phyloP scores from a whole-genome alignment of 805 yeast genomes.

The Kuraishia molischiana region DNA sequence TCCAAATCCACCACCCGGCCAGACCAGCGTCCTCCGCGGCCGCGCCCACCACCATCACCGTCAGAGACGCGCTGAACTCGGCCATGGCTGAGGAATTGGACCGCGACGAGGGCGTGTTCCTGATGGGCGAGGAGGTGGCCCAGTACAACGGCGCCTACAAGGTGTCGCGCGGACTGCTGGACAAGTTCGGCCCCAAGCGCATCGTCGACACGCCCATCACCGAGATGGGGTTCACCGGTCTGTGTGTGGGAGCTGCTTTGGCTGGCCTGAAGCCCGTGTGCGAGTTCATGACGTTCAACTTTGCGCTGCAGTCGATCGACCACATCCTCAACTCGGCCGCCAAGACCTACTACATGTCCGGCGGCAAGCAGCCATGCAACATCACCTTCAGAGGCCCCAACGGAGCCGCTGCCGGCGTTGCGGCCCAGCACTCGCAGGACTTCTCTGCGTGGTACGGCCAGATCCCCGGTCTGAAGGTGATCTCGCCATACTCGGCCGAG shows the following conservation, averaged over 20 bases:
- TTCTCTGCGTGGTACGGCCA: conserved; percentile 97
- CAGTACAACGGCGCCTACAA: conserved; percentile 99
- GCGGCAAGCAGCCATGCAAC: conserved; percentile 96
- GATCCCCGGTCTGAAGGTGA: conserved; percentile 95
- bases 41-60: conserved; percentile 63
- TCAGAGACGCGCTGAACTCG: conserved; percentile 91
- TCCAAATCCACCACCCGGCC: conserved; percentile 10
- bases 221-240: conserved; percentile 97
- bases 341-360: conserved; percentile 97
- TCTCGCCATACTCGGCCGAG: conserved; percentile 92
- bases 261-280: conserved; percentile 94
- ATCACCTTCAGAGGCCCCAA: conserved; percentile 98
- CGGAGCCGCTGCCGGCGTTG: conserved; percentile 99
- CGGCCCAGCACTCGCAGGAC: conserved; percentile 98
- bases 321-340: conserved; percentile 98
- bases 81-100: conserved; percentile 98
- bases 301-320: conserved; percentile 99
- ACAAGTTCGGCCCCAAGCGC: conserved; percentile 90
- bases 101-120: conserved; percentile 85
- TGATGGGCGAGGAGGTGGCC: conserved; percentile 99
- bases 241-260: conserved; percentile 93
- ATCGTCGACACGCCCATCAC: conserved; percentile 96
- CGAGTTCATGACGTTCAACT: conserved; percentile 98
- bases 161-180: conserved; percentile 90
- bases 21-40: conserved; percentile 38